Conservation (phyloP, 106 monocot species). For the Agapanthus africanus region DNA sequence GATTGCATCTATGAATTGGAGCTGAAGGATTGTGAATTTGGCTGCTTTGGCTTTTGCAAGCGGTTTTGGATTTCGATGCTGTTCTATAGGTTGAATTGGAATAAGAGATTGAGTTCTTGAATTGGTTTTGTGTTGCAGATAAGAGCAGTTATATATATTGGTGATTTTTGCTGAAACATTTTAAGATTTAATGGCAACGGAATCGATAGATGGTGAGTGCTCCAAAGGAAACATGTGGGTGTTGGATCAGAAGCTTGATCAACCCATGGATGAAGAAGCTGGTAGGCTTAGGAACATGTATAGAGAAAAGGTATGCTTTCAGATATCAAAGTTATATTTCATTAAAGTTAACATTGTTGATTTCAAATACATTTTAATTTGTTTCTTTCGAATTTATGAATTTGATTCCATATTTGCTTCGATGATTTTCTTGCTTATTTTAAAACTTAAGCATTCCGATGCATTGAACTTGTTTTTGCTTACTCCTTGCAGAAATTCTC, state of each 20-base stretch:
- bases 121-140: background rate
- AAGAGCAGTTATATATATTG: background rate
- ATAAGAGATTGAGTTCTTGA: background rate
- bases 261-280: background rate
- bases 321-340: background rate
- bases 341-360: no score
- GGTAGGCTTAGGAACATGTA: background rate
- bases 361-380: background rate
- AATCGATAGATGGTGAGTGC: background rate
- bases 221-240: background rate
- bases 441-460: no score
- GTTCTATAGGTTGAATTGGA: background rate
- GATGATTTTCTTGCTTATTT: no score
- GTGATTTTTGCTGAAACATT: background rate
- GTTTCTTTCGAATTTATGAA: no score
- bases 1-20: background rate
- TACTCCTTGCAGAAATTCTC: conserved; percentile 71
- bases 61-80: background rate
- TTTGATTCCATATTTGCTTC: no score
- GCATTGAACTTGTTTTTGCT: no score
- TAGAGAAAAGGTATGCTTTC: background rate
- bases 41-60: background rate
- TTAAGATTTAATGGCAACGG: background rate
- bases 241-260: background rate
- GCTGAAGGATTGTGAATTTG: background rate